Evolutionary conservation across 129 eudicot species (phyloP).

Genomic region (Chrysanthemum lavandulifolium): DNA sequence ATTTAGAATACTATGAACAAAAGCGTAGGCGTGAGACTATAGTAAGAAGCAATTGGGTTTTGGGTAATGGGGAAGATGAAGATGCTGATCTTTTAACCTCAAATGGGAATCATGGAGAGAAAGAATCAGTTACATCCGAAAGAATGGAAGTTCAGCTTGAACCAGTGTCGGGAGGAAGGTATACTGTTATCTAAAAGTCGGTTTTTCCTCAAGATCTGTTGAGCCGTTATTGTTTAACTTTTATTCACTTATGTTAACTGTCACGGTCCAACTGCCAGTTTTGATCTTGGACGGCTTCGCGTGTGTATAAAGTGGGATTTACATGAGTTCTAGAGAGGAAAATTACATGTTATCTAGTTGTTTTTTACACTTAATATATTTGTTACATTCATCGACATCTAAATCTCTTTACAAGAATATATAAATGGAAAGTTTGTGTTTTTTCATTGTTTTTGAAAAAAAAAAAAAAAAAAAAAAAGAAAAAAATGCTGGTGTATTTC

Average conservation of each 20-base stretch:
- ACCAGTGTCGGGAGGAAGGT: slow-evolving; percentile 47
- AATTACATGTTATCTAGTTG: slow-evolving; percentile 24
- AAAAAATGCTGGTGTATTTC: too few species aligned
- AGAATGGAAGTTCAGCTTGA: slow-evolving; percentile 87
- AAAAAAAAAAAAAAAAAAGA: too few species aligned
- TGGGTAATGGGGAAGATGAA: slow-evolving; percentile 87
- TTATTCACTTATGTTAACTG: slow-evolving; percentile 21
- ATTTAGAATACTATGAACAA: slow-evolving; percentile 51
- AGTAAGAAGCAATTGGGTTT: slow-evolving; percentile 74
- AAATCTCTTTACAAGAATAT: slow-evolving; percentile 4
- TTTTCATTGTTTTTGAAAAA: neutral
- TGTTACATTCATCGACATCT: slow-evolving; percentile 29
- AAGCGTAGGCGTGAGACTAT: slow-evolving; percentile 39
- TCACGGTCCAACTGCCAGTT: slow-evolving; percentile 30
- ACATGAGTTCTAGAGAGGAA: neutral
- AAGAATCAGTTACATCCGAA: slow-evolving; percentile 45
- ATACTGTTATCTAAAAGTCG: slow-evolving; percentile 27
- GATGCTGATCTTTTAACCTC: slow-evolving; percentile 72
- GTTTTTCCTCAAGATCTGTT: slow-evolving; percentile 11
- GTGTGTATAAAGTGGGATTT: slow-evolving; percentile 26
- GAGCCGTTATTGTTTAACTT: neutral
- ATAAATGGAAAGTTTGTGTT: neutral
- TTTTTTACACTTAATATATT: neutral
- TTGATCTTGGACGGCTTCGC: slow-evolving; percentile 29
- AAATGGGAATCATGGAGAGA: slow-evolving; percentile 40